Conservation (phyloP, 2,329 filamentous ascomycete species). For the Colletotrichum noveboracense region DNA sequence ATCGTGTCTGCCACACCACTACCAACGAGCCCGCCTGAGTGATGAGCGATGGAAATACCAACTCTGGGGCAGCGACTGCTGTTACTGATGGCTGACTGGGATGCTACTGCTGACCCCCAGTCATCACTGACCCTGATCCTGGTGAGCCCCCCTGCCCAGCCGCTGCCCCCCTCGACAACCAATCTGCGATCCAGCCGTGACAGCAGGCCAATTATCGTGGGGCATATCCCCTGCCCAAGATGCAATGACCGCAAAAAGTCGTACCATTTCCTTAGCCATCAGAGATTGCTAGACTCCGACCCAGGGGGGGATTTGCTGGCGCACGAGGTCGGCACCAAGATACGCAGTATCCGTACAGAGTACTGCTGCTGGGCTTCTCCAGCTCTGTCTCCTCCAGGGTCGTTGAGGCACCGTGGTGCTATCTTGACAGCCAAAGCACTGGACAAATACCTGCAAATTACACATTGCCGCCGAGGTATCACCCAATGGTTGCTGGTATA, state of each 20-base stretch:
- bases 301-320: slow-evolving; percentile 3
- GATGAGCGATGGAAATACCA: not conserved
- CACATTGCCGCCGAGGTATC: not conserved
- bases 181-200: slow-evolving; percentile 27
- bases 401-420: not conserved
- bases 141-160: slow-evolving; percentile 12
- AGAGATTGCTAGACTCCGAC: slow-evolving; percentile 22
- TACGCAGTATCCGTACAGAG: not conserved
- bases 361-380: not conserved
- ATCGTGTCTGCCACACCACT: not conserved
- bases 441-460: not conserved
- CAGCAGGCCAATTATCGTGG: slow-evolving; percentile 24
- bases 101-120: not conserved
- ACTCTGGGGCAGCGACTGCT: not conserved
- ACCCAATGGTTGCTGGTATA: not conserved
- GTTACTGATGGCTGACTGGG: not conserved
- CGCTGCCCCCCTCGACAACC: slow-evolving; percentile 14
- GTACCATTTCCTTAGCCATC: slow-evolving; percentile 24
- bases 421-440: not conserved
- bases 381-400: not conserved
- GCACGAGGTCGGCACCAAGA: slow-evolving; percentile 8
- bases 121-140: slow-evolving; percentile 2
- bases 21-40: not conserved
- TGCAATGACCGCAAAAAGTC: slow-evolving; percentile 24
- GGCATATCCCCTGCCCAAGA: slow-evolving; percentile 14